A percentile compares a stretch with the other conserved stretches of the same genome.
Evolutionary conservation across 495 filamentous ascomycete genomes (phyloP).

Genomic region (Lindgomyces ingoldianus): DNA sequence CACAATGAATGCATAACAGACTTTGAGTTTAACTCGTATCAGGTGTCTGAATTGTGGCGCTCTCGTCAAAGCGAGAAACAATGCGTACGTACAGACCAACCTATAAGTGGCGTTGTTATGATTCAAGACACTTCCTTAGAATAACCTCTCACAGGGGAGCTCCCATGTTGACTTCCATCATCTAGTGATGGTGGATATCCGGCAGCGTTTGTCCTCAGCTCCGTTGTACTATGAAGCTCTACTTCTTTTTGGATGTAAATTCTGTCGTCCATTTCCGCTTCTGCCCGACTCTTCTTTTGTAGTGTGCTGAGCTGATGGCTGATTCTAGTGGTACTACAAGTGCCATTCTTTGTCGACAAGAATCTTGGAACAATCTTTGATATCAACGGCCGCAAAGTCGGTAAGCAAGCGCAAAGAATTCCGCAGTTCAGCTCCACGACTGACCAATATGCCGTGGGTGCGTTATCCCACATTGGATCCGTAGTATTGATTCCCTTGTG

Average conservation of each 20-base stretch:
- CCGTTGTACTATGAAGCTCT: conserved; percentile 26
- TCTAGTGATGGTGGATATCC: conserved; percentile 13
- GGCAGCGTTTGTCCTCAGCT: conserved; percentile 12
- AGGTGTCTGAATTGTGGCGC: too few species aligned
- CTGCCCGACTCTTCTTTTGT: not conserved
- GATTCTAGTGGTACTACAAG: not conserved
- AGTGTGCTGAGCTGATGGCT: not conserved
- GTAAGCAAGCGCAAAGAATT: conserved; percentile 33
- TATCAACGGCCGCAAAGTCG: conserved; percentile 28
- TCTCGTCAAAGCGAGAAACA: too few species aligned
- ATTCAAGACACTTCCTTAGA: not conserved
- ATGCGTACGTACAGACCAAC: too few species aligned
- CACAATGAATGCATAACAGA: too few species aligned
- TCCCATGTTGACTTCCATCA: not conserved
- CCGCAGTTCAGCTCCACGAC: conserved; percentile 31
- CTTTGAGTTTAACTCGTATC: too few species aligned
- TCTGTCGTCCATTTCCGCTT: not conserved
- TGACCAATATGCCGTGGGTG: conserved; percentile 28
- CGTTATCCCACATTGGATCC: conserved; percentile 32
- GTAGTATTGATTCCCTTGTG: conserved; percentile 19
- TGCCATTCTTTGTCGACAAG: not conserved
- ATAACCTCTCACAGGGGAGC: not conserved
- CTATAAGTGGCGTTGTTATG: too few species aligned
- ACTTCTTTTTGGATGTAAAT: conserved; percentile 25
- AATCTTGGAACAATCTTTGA: conserved; percentile 15